phyloP scores from a whole-genome alignment of 441 rosid species.

The Gossypium trilobum region DNA sequence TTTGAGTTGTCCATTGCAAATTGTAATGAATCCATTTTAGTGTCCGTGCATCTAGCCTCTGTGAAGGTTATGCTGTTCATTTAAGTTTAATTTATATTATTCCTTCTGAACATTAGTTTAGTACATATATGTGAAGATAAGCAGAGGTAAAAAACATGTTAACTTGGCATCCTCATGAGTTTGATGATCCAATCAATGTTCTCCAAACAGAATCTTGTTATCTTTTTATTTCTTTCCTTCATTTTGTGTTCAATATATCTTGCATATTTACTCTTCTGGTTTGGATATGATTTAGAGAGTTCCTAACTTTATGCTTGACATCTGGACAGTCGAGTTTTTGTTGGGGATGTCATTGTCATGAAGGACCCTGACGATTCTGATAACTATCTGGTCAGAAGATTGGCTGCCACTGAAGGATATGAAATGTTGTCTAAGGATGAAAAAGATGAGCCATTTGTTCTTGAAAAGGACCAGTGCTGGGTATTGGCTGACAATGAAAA shows the following conservation, averaged over 20 bases:
- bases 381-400: slow-evolving; percentile 62
- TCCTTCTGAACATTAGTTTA: not conserved
- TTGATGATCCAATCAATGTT: not conserved
- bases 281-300: not conserved
- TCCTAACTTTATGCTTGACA: not conserved
- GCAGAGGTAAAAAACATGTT: not conserved
- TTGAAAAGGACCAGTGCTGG: slow-evolving; percentile 79
- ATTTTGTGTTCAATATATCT: not conserved
- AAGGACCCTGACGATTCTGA: slow-evolving; percentile 63
- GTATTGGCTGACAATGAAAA: slow-evolving; percentile 73
- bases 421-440: slow-evolving; percentile 75
- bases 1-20: not conserved
- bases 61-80: not conserved
- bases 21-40: not conserved
- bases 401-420: slow-evolving; percentile 77
- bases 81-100: not conserved
- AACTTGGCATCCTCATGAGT: not conserved
- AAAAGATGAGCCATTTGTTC: slow-evolving; percentile 78
- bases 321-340: slow-evolving; percentile 48
- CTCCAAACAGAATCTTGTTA: not conserved
- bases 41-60: not conserved
- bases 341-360: slow-evolving; percentile 82
- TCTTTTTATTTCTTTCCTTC: not conserved
- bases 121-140: not conserved
- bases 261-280: not conserved